Evolutionary conservation across 2,329 filamentous ascomycete genomes (phyloP).

Genomic region (Fusarium sororula): DNA sequence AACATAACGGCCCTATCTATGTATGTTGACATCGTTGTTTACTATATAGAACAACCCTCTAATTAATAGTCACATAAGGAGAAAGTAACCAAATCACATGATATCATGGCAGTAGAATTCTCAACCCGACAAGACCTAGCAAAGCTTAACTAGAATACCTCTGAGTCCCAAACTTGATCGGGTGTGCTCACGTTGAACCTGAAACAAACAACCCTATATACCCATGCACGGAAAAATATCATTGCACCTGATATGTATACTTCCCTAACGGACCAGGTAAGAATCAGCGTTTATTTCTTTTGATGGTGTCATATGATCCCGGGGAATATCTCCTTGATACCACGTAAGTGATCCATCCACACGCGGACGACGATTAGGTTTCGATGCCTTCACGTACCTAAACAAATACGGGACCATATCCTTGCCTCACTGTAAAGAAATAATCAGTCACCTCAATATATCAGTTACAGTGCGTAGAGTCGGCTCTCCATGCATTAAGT

Average conservation of each 20-base stretch:
- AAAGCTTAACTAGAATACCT: not conserved
- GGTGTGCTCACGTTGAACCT: conserved; percentile 33
- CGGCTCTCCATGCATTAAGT: not conserved
- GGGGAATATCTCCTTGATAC: conserved; percentile 22
- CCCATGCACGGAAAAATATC: conserved; percentile 23
- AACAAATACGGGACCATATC: not conserved
- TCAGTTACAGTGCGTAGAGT: not conserved
- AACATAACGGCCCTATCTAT: not conserved
- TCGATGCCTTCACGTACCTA: not conserved
- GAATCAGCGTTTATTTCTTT: not conserved
- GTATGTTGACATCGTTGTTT: not conserved
- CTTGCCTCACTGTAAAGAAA: not conserved
- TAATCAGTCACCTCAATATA: not conserved
- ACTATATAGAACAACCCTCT: not conserved
- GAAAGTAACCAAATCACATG: not conserved
- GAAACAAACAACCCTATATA: conserved; percentile 28
- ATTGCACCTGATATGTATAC: conserved; percentile 3
- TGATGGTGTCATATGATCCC: conserved; percentile 8
- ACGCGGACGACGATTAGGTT: not conserved
- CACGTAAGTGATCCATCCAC: conserved; percentile 2
- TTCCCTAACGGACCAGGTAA: conserved; percentile 1
- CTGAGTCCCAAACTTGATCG: not conserved
- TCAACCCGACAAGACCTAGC: not conserved
- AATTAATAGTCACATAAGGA: not conserved
- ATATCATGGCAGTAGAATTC: not conserved